Base-by-base conservation (phyloP, 192 early-diverging fungal species). In the Allomyces arbusculus region DNA sequence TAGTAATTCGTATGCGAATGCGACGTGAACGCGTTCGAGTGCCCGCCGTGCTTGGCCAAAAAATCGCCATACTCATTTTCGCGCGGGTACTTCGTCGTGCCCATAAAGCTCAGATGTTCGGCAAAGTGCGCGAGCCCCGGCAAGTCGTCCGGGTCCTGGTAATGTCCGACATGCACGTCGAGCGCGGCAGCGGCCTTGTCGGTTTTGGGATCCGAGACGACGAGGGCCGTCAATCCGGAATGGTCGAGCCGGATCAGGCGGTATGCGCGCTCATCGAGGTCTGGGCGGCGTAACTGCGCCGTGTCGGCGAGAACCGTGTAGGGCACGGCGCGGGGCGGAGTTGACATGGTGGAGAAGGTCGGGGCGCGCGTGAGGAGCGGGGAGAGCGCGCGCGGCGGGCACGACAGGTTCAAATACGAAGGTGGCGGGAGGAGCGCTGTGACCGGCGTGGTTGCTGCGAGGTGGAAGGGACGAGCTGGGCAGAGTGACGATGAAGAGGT, bases 1-100 rank as follows among this genome's bases (percentile, higher is more conserved):
- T 88, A 88, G 69, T 91, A 92, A 70, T 91, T 91, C n/a, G 90
- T 91, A 63, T 86, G 75, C 63, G 90, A 89, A 7, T 79, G 73
- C 24, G 75, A 72, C 16, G 90, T 92, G 69, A 86, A 92, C 3
- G 90, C 90, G 69, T 92, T 92, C 7, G 83, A 87, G 63, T 77
- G 76, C 28, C 90, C 90, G 11, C 84, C 84, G 70, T 92, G 89
- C 64, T 84, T 76, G 1, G 81, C 69, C 33, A 92, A 74, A 62
- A 78, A 92, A 69, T 84, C 74, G 12, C 74, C 78, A 73, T 92
- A 92, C 33, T 88, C 89, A 70, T 90, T 92, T 67, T 92, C 90
- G 20, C 71, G 70, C 16, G 90, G 90, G 69, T 91, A 92, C 76
- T 87, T 78, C 28, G 77, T 73, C 12, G 76, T 79, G 43, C 81